Evolutionary conservation across 116 monocot species (phyloP).

Genomic region (Papilionanthe hybrid): DNA sequence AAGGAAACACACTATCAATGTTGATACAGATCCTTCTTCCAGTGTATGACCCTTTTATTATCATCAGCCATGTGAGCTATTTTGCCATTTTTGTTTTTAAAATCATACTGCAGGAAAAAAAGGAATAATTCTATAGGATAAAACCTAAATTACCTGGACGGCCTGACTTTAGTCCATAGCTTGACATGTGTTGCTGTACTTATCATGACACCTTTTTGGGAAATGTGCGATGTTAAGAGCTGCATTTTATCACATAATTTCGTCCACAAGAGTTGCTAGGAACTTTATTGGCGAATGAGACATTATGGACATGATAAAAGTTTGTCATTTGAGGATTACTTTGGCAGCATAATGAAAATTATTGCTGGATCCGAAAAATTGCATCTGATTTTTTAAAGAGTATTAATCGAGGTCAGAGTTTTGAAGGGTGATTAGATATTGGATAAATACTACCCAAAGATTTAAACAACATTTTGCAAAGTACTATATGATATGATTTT

Average conservation of each 20-base stretch:
- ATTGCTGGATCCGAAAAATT: not conserved
- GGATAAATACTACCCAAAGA: no score
- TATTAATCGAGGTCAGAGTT: no score
- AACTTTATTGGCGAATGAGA: not conserved
- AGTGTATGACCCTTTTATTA: conserved; percentile 34
- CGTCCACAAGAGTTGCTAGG: not conserved
- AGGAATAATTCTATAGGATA: not conserved
- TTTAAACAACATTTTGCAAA: no score
- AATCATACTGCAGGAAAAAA: not conserved
- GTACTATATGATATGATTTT: no score
- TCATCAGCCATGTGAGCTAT: not conserved
- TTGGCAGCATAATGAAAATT: not conserved
- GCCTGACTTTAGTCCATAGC: not conserved
- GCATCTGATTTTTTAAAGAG: no score
- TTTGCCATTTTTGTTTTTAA: not conserved
- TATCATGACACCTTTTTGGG: not conserved
- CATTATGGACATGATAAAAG: not conserved
- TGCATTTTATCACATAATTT: not conserved
- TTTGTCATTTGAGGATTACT: not conserved
- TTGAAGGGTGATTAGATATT: no score
- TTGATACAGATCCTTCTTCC: conserved; percentile 35
- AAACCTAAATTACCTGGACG: not conserved
- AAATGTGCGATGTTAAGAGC: not conserved
- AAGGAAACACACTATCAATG: conserved; percentile 18
- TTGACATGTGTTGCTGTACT: not conserved